Base-by-base conservation (phyloP, 108 stramenopile species). In the Skeletonema costatum region DNA sequence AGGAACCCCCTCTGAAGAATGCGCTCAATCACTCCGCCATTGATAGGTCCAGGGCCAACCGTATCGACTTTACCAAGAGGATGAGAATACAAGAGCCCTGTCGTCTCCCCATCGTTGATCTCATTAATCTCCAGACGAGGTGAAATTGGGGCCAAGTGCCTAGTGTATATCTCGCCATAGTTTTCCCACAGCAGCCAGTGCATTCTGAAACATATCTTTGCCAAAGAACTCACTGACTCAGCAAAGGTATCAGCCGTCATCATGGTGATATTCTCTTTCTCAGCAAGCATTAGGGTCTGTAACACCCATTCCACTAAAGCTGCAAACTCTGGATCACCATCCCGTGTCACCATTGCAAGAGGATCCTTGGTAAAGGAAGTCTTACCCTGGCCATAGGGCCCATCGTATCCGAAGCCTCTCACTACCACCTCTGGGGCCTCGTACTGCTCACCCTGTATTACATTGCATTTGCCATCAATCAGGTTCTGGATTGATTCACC, bases 141-240 rank as follows among this genome's bases (percentile, higher is more conserved):
- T 1, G 73, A 11, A 16, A 86, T 31, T 10, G 41, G 21, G 56
- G 80, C 74, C 42, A 84, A 25, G 39, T 74, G 48, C 2, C 66
- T 44, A 0, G 53, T 21, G 39, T 83, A 87, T 21, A 87, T 31
- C 30, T 85, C 80, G 3, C 73, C 87, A 60, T 82, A 85, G 32
- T 80, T 75, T 75, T 25, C 86, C 86, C 12, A 77, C 80, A 16
- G 74, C 62, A 1, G 16, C 53, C 30, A 84, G 3, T 9, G 58
- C 25, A 25, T 25, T 25, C 25, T 25, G 25, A 25, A 25, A 25
- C 25, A 25, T 25, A 25, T 25, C 25, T 25, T 25, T 25, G 25
- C 25, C 25, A 25, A 25, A 25, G 25, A 25, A 25, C 25, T 25
- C 25, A 25, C 0, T 25, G 25, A 0, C 13, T 53, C 5, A 38